A percentile compares a stretch with the other conserved stretches of the same genome.
Conservation (phyloP, 768 basidiomycete genomes). For the Auricularia heimuer region DNA sequence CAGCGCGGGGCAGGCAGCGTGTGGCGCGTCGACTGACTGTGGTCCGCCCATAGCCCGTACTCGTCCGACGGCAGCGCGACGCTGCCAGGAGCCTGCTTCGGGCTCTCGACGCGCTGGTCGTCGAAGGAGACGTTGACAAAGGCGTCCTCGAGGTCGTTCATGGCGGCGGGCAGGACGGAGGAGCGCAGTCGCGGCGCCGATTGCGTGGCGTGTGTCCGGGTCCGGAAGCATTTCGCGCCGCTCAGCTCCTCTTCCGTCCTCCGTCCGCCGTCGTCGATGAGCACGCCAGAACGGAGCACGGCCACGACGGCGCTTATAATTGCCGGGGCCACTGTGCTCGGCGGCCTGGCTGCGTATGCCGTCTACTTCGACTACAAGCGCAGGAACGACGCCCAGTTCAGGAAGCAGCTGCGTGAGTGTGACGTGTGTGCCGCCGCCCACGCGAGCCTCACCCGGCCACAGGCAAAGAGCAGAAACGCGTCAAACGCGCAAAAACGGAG, state of each 20-base stretch:
- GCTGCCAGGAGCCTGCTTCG: background rate
- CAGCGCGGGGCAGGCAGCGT: background rate
- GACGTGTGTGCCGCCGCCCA: conserved; percentile 1
- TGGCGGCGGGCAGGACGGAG: background rate
- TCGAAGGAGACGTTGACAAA: conserved; percentile 39
- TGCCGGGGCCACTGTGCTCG: conserved; percentile 37
- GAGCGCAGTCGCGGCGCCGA: background rate
- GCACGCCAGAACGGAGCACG: background rate
- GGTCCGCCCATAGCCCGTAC: conserved; percentile 42
- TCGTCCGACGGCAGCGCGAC: conserved; percentile 24
- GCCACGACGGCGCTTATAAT: conserved; percentile 28
- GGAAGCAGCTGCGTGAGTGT: conserved; percentile 74
- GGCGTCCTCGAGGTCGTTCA: conserved; percentile 22
- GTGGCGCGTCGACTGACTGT: conserved; percentile 26
- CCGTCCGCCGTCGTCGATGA: background rate
- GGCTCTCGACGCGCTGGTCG: conserved; percentile 14
- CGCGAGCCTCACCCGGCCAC: conserved; percentile 7
- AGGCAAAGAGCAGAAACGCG: conserved; percentile 92
- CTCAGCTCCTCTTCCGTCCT: background rate
- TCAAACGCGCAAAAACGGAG: conserved; percentile 37
- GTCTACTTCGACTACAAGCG: conserved; percentile 93
- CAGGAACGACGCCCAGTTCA: conserved; percentile 77
- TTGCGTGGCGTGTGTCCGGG: background rate
- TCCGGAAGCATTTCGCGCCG: background rate
- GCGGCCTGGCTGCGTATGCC: conserved; percentile 65